Evolutionary conservation across 1,284 basidiomycete genomes (phyloP).

Genomic region (Filobasidium uniguttulatum): DNA sequence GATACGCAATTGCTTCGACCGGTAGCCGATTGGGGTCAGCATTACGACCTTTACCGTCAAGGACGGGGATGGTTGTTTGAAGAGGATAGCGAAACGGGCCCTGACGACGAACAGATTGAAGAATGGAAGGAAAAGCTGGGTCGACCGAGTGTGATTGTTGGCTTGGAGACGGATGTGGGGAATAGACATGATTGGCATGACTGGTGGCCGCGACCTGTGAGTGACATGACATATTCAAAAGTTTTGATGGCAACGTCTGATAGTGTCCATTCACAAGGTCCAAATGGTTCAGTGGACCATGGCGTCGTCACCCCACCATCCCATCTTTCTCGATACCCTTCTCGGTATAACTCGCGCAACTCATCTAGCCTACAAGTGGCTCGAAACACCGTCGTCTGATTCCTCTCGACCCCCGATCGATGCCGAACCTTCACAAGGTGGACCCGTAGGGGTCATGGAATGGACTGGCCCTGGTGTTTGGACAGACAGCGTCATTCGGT

Average conservation of each 20-base stretch:
- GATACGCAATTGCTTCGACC: constrained; percentile 32
- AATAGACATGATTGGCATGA: constrained; percentile 34
- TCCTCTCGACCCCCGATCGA: constrained; percentile 10
- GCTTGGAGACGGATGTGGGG: constrained; percentile 38
- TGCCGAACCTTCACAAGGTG: constrained; percentile 24
- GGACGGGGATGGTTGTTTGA: constrained; percentile 27
- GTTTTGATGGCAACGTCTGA: neutral
- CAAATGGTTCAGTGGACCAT: constrained; percentile 40
- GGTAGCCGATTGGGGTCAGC: constrained; percentile 26
- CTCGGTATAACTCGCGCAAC: constrained; percentile 22
- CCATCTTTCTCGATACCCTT: constrained; percentile 18
- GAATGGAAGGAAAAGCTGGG: constrained; percentile 18
- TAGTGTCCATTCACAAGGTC: constrained; percentile 20
- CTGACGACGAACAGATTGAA: constrained; percentile 18
- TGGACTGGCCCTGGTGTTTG: constrained; percentile 38
- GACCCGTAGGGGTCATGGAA: constrained; percentile 32
- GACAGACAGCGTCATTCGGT: constrained; percentile 20
- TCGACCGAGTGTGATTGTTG: constrained; percentile 31
- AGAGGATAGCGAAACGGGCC: constrained; percentile 1
- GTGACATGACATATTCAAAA: constrained; percentile 18
- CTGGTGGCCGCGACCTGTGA: constrained; percentile 36
- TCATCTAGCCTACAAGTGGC: constrained; percentile 4
- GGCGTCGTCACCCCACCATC: constrained; percentile 17
- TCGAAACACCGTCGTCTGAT: neutral
- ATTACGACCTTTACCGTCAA: constrained; percentile 21